phyloP scores from a whole-genome alignment of 257 asterid species.

The Coffea canephora region DNA sequence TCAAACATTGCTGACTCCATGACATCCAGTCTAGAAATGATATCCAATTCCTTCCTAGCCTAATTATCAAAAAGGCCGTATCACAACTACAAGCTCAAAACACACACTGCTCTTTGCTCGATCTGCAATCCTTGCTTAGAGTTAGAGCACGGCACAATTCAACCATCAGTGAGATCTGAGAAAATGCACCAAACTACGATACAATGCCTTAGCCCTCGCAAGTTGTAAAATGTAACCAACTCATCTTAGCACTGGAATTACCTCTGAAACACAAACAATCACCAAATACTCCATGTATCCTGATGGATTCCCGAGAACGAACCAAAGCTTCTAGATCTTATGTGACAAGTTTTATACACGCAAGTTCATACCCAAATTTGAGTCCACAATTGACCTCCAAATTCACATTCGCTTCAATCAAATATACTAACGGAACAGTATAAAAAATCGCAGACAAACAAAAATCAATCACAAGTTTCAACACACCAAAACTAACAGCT shows the following conservation, averaged over 20 bases:
- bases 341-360: background rate
- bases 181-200: background rate
- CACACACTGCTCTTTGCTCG: background rate
- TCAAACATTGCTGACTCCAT: background rate
- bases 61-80: background rate
- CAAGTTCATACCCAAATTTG: background rate
- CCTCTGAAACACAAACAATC: background rate
- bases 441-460: background rate
- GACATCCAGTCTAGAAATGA: background rate
- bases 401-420: too few species aligned
- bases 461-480: background rate
- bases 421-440: background rate
- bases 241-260: background rate
- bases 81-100: background rate
- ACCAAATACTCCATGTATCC: background rate
- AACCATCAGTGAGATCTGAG: background rate
- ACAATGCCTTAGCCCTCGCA: background rate
- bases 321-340: constrained; percentile 5
- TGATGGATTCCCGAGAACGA: background rate
- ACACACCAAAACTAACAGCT: background rate
- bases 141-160: background rate
- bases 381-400: background rate
- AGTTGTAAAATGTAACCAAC: too few species aligned
- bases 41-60: background rate
- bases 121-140: background rate